A percentile compares a stretch with the other conserved stretches of the same genome.
These are phyloP conservation scores for Floccularia luteovirens DNA, from an alignment of 768 basidiomycete genomes.

Conservation along the genomic window DNA sequence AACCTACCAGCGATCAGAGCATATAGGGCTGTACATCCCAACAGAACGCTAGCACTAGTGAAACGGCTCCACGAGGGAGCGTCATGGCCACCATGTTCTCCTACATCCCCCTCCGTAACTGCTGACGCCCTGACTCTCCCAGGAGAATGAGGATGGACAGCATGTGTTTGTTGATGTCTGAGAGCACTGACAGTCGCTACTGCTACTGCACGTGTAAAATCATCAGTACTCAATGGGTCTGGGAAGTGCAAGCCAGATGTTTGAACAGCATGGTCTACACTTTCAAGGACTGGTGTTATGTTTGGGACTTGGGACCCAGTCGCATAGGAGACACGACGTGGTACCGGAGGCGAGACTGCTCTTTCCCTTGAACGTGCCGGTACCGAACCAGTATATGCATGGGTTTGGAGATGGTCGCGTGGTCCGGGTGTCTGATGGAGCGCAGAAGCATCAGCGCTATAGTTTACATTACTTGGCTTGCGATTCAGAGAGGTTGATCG, in stretches of 20 bases:
- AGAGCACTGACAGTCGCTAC: conserved; percentile 91
- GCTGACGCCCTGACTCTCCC: conserved; percentile 36
- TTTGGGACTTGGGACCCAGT: conserved; percentile 20
- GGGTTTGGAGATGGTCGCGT: conserved; percentile 18
- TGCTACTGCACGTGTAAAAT: conserved; percentile 90
- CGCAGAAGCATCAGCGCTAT: conserved; percentile 24
- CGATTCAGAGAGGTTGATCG: conserved; percentile 27
- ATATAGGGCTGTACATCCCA: conserved; percentile 88
- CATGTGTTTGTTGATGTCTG: conserved; percentile 65
- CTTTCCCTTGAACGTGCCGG: conserved; percentile 10
- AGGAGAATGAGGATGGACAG: conserved; percentile 40
- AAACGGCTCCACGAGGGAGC: conserved; percentile 93
- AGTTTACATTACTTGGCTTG: conserved; percentile 34
- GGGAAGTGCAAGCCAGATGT: conserved; percentile 50
- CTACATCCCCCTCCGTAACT: conserved; percentile 36
- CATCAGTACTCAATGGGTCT: conserved; percentile 68
- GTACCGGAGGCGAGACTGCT: conserved; percentile 34
- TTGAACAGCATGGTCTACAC: conserved; percentile 72
- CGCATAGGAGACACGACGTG: conserved; percentile 53
- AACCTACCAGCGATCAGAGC: conserved; percentile 91
- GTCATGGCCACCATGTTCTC: conserved; percentile 80
- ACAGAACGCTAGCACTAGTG: conserved; percentile 82
- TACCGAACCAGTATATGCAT: neutral
- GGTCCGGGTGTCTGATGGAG: conserved; percentile 29
- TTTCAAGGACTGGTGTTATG: conserved; percentile 65